A percentile compares a stretch with the other conserved stretches of the same genome.
Evolutionary conservation across 1,284 basidiomycete genomes (phyloP).

Genomic region (Veloboletus limbatus): DNA sequence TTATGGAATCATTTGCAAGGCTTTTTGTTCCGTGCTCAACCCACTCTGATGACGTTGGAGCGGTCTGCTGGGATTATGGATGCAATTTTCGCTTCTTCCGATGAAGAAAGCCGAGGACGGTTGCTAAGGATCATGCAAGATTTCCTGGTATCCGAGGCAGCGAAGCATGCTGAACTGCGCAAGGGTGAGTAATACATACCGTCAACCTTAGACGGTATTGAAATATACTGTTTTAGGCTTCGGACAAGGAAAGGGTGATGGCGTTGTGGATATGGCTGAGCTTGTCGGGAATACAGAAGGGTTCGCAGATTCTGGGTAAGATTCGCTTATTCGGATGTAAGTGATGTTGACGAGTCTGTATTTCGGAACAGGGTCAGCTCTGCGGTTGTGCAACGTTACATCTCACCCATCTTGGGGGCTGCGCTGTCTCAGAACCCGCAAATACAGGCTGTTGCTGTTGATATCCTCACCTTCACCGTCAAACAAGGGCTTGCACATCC

Average conservation of each 20-base stretch:
- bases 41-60: conserved; percentile 81
- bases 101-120: conserved; percentile 70
- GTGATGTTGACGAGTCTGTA: not conserved
- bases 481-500: conserved; percentile 96
- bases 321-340: not conserved
- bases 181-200: conserved; percentile 45
- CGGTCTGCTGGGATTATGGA: conserved; percentile 87
- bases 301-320: conserved; percentile 92
- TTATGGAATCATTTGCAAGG: conserved; percentile 41
- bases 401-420: conserved; percentile 78
- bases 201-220: not conserved
- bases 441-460: conserved; percentile 83
- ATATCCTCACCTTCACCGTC: conserved; percentile 89
- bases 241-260: conserved; percentile 44
- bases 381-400: conserved; percentile 89
- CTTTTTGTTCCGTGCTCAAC: conserved; percentile 90
- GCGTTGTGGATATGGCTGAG: conserved; percentile 79
- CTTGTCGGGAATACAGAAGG: conserved; percentile 92
- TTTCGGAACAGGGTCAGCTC: conserved; percentile 76
- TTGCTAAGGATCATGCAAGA: conserved; percentile 89
- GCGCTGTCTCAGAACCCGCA: conserved; percentile 68
- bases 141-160: conserved; percentile 78
- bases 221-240: conserved; percentile 23
- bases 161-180: conserved; percentile 67
- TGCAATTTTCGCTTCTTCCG: conserved; percentile 69